phyloP scores from a whole-genome alignment of 2,329 filamentous ascomycete genomes.

The Arachnomyces sp. region DNA sequence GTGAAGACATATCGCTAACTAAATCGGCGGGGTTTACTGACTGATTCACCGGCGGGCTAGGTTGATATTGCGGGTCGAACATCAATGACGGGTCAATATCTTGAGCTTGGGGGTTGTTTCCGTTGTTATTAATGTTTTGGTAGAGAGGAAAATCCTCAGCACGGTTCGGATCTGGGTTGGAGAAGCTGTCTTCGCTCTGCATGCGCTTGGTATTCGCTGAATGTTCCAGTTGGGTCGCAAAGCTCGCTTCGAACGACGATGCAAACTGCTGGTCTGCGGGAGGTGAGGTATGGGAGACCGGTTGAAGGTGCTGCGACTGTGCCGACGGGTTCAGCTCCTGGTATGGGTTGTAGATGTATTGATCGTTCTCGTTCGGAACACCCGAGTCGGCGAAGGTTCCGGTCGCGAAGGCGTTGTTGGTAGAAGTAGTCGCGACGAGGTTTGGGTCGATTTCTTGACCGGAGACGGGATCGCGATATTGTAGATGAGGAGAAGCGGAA shows the following conservation, averaged over 20 bases:
- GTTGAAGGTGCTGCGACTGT: slow-evolving; percentile 17
- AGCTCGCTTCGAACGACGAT: slow-evolving; percentile 31
- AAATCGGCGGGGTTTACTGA: slow-evolving; percentile 42
- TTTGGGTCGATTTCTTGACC: slow-evolving; percentile 29
- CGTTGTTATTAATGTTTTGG: slow-evolving; percentile 23
- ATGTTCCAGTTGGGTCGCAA: slow-evolving; percentile 30
- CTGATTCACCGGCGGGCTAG: slow-evolving; percentile 25
- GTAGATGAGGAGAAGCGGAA: slow-evolving; percentile 32
- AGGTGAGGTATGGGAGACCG: slow-evolving; percentile 25
- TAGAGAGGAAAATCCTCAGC: slow-evolving; percentile 35
- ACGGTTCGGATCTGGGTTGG: slow-evolving; percentile 29
- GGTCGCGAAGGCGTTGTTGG: slow-evolving; percentile 15
- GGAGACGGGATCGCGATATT: slow-evolving; percentile 27
- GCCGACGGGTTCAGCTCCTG: slow-evolving; percentile 23
- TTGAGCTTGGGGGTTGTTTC: slow-evolving; percentile 16
- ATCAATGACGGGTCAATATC: slow-evolving; percentile 33
- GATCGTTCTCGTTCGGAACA: slow-evolving; percentile 18
- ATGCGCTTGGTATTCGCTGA: slow-evolving; percentile 20
- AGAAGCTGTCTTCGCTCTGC: slow-evolving; percentile 30
- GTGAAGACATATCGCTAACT: slow-evolving; percentile 38
- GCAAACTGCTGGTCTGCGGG: slow-evolving; percentile 27
- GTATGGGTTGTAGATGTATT: slow-evolving; percentile 30
- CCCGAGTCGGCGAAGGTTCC: slow-evolving; percentile 19
- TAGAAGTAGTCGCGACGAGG: slow-evolving; percentile 27
- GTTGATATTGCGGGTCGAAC: slow-evolving; percentile 29